phyloP scores from a whole-genome alignment of 768 basidiomycete genomes.

The Asterophora lycoperdoides region DNA sequence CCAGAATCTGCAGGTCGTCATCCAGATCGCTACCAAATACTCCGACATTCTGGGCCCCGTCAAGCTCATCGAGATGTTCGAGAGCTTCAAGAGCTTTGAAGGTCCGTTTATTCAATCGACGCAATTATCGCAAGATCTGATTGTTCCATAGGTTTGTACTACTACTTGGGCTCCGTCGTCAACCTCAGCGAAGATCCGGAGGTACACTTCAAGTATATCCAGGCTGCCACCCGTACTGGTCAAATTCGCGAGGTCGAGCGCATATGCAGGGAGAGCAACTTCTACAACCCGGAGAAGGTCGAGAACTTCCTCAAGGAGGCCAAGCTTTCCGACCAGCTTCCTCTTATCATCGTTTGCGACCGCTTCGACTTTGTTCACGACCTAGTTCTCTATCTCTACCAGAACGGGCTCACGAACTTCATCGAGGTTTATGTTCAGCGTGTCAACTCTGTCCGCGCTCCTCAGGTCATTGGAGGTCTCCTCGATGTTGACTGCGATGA shows the following conservation, averaged over 20 bases:
- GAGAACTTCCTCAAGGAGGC: slow-evolving; percentile 99
- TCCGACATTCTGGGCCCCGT: slow-evolving; percentile 96
- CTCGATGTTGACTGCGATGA: slow-evolving; percentile 99
- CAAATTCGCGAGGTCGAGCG: slow-evolving; percentile 99
- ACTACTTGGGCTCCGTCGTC: slow-evolving; percentile 96
- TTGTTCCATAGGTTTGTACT: slow-evolving; percentile 71
- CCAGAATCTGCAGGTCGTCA: slow-evolving; percentile 93
- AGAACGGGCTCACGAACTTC: slow-evolving; percentile 93
- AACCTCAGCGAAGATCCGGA: slow-evolving; percentile 95
- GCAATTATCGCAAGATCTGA: neutral
- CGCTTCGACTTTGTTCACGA: slow-evolving; percentile 99
- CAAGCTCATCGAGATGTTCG: slow-evolving; percentile 98
- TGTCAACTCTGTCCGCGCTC: slow-evolving; percentile 95
- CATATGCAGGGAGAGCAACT: slow-evolving; percentile 95
- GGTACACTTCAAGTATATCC: slow-evolving; percentile 99
- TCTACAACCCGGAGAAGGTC: slow-evolving; percentile 99
- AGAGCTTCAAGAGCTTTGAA: slow-evolving; percentile 96
- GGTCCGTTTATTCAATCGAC: slow-evolving; percentile 39
- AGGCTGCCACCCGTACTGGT: slow-evolving; percentile 95
- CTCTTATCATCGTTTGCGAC: slow-evolving; percentile 99
- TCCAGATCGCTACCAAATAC: slow-evolving; percentile 98
- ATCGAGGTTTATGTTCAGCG: slow-evolving; percentile 99
- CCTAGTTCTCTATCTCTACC: slow-evolving; percentile 96
- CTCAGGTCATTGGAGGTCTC: slow-evolving; percentile 94
- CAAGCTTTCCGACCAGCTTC: slow-evolving; percentile 92